These are phyloP conservation scores for Petunia hybrid DNA, from an alignment of 305 asterid genomes.

Conservation along the genomic window DNA sequence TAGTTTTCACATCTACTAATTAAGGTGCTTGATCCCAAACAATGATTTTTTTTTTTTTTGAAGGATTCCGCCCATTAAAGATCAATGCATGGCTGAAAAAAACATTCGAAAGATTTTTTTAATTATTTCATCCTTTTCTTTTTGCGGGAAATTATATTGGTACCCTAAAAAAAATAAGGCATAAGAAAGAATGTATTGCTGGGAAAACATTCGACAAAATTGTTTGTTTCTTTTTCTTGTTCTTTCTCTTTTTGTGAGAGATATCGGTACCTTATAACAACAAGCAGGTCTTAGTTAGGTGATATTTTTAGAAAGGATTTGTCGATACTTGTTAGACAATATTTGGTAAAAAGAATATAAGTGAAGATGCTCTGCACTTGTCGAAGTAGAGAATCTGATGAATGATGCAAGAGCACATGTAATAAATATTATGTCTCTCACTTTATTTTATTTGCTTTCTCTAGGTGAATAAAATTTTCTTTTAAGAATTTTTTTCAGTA, in stretches of 20 bases:
- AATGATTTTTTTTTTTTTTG: neutral
- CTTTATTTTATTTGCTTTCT: neutral
- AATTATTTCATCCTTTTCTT: neutral
- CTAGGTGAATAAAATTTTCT: neutral
- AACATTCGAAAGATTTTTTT: neutral
- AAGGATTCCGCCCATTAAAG: constrained; percentile 3
- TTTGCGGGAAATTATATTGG: neutral
- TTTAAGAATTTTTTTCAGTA: neutral
- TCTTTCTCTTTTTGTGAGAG: neutral
- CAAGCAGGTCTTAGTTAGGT: neutral
- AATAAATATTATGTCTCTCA: neutral
- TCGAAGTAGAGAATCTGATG: neutral
- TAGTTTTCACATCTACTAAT: too few species aligned
- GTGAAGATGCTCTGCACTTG: neutral
- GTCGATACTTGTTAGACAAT: neutral
- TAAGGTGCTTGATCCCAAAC: too few species aligned
- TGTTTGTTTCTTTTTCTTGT: neutral
- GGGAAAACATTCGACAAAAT: neutral
- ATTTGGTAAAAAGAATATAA: neutral
- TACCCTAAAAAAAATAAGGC: neutral
- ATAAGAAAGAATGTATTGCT: neutral
- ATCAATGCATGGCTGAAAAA: neutral
- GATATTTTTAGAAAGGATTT: neutral
- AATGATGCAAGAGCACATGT: neutral
- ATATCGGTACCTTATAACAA: neutral